Conservation (phyloP, 441 rosid species). For the Populus hybrid region DNA sequence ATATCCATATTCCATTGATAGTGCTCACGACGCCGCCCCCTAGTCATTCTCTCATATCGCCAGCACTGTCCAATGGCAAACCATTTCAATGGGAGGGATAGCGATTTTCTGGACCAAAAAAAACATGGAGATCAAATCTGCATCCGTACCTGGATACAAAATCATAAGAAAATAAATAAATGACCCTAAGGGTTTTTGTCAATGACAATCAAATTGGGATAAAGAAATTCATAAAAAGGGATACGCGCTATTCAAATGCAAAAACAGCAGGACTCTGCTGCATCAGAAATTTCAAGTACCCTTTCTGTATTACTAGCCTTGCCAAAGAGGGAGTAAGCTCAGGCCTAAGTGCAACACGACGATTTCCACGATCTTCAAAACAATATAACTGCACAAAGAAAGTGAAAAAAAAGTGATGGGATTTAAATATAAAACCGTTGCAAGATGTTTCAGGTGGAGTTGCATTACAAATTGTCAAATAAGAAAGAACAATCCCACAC, state of each 20-base stretch:
- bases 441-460: not conserved
- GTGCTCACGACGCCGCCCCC: slow-evolving; percentile 93
- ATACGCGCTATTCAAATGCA: not conserved
- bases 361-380: slow-evolving; percentile 90
- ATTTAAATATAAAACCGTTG: not conserved
- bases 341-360: slow-evolving; percentile 95
- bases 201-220: slow-evolving; percentile 1
- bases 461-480: not conserved
- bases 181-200: not conserved
- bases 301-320: slow-evolving; percentile 89
- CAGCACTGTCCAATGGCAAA: slow-evolving; percentile 93
- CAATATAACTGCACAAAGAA: slow-evolving; percentile 60
- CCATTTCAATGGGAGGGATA: slow-evolving; percentile 89
- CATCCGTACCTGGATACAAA: slow-evolving; percentile 55
- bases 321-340: slow-evolving; percentile 95
- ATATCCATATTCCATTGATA: slow-evolving; percentile 99
- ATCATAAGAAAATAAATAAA: slow-evolving; percentile 31
- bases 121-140: slow-evolving; percentile 54
- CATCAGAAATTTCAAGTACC: slow-evolving; percentile 38
- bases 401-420: not conserved
- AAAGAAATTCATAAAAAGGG: not conserved
- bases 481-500: not conserved
- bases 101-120: slow-evolving; percentile 82
- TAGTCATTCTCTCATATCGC: slow-evolving; percentile 97
- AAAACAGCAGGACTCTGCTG: not conserved